phyloP scores from a whole-genome alignment of 306 rosid genomes.

The Rosa chinensis region DNA sequence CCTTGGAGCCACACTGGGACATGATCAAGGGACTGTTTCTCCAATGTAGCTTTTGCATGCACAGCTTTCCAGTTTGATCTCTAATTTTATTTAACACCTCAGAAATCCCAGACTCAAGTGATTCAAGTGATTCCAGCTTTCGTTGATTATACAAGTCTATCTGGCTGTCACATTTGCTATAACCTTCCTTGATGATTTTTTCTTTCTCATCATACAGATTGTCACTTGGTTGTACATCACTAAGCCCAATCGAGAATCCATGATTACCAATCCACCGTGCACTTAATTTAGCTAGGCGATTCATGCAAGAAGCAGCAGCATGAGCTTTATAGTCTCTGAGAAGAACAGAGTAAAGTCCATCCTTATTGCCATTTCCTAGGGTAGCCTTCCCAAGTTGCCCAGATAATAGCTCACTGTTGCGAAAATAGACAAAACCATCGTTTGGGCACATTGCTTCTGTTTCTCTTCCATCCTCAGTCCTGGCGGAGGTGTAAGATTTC shows the following conservation, averaged over 20 bases:
- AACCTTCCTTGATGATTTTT: conserved; percentile 50
- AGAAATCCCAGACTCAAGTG: conserved; percentile 66
- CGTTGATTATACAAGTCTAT: conserved; percentile 58
- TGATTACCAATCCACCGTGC: conserved; percentile 98
- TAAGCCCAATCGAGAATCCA: conserved; percentile 93
- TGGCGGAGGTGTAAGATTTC: conserved; percentile 58
- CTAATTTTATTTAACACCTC: conserved; percentile 57
- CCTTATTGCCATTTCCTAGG: conserved; percentile 92
- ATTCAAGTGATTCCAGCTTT: conserved; percentile 54
- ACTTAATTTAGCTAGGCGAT: conserved; percentile 92
- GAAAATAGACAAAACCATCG: conserved; percentile 88
- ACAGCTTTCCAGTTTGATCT: conserved; percentile 69
- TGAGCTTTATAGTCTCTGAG: conserved; percentile 83
- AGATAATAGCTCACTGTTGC: conserved; percentile 85
- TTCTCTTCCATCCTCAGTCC: conserved; percentile 52
- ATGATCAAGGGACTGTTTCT: conserved; percentile 95
- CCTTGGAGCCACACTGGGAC: conserved; percentile 98
- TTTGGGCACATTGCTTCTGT: conserved; percentile 72
- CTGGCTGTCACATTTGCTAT: conserved; percentile 52
- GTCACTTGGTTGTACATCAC: conserved; percentile 86
- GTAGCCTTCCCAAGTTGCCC: conserved; percentile 98
- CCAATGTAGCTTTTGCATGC: conserved; percentile 85
- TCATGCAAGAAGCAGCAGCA: conserved; percentile 95
- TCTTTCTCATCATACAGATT: conserved; percentile 46
- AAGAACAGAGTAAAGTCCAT: conserved; percentile 86